A percentile compares a stretch with the other conserved stretches of the same genome.
Evolutionary conservation across 106 monocot species (phyloP).

Genomic region (Dendrobium officinale): DNA sequence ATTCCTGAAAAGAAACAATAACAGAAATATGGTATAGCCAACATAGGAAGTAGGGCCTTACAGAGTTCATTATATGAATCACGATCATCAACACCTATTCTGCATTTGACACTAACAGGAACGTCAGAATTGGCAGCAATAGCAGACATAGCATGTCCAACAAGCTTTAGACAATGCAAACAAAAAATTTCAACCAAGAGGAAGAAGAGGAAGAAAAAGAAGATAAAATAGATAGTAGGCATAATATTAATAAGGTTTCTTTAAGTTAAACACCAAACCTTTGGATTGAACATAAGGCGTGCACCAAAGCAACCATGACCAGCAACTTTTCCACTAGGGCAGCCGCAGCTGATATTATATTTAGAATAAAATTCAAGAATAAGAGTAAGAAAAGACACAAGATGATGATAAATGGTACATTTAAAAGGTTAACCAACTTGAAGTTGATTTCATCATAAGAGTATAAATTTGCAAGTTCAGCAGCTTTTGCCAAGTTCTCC

Average conservation of each 20-base stretch:
- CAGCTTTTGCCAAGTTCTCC: constrained; percentile 82
- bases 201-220: background rate
- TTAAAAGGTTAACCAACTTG: constrained; percentile 33
- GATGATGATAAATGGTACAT: background rate
- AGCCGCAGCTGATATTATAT: constrained; percentile 71
- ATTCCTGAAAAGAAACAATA: background rate
- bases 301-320: constrained; percentile 99
- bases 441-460: constrained; percentile 90
- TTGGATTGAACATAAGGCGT: constrained; percentile 86
- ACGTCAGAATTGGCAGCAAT: constrained; percentile 81
- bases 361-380: background rate
- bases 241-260: background rate
- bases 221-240: background rate
- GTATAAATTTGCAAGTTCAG: constrained; percentile 80
- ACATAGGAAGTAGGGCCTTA: constrained; percentile 26
- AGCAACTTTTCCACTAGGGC: constrained; percentile 96
- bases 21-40: constrained; percentile 1
- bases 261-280: constrained; percentile 40
- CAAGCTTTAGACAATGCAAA: constrained; percentile 55
- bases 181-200: constrained; percentile 5
- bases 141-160: constrained; percentile 86
- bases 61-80: constrained; percentile 96
- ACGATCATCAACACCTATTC: constrained; percentile 92
- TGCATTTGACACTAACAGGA: constrained; percentile 97
- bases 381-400: constrained; percentile 1